Evolutionary conservation across 208 protist genomes (phyloP).

Genomic region (Herpetomonas samuelpessoai): DNA sequence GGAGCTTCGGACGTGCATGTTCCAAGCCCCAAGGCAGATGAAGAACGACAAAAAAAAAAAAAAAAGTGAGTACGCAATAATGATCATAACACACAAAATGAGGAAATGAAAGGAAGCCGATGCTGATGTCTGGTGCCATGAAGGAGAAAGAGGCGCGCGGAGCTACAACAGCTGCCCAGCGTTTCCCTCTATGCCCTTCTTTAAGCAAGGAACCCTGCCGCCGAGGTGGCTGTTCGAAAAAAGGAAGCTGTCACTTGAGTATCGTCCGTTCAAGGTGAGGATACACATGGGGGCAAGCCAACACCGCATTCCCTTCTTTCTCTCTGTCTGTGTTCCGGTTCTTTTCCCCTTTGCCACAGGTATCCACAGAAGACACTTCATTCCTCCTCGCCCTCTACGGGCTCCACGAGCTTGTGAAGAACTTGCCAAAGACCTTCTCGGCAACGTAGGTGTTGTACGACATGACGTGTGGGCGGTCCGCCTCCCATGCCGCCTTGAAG

Average conservation of each 20-base stretch:
- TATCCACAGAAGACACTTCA: no score
- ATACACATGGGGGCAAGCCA: background rate
- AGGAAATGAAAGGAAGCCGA: conserved; percentile 9
- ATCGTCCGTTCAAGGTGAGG: no score
- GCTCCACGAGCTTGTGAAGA: conserved; percentile 44
- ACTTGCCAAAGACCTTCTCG: conserved; percentile 55
- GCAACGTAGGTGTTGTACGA: conserved; percentile 76
- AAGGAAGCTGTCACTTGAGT: background rate
- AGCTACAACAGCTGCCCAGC: no score
- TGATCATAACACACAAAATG: conserved; percentile 10
- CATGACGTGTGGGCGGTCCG: conserved; percentile 83
- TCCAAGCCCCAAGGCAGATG: no score
- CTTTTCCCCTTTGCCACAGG: no score
- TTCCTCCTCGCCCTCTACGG: background rate
- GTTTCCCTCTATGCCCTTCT: no score
- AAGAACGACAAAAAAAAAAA: conserved; percentile 1
- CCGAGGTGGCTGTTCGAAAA: background rate
- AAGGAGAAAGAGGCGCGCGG: no score
- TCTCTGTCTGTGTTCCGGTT: background rate
- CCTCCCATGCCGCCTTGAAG: conserved; percentile 79
- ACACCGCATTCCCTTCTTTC: background rate
- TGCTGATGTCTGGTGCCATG: no score
- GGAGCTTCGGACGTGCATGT: no score
- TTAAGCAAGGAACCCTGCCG: background rate
- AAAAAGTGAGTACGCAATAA: conserved; percentile 8